Evolutionary conservation across 768 basidiomycete genomes (phyloP), one percentile per base, ranked within the genome.

Genomic region (Collybia nuda): DNA sequence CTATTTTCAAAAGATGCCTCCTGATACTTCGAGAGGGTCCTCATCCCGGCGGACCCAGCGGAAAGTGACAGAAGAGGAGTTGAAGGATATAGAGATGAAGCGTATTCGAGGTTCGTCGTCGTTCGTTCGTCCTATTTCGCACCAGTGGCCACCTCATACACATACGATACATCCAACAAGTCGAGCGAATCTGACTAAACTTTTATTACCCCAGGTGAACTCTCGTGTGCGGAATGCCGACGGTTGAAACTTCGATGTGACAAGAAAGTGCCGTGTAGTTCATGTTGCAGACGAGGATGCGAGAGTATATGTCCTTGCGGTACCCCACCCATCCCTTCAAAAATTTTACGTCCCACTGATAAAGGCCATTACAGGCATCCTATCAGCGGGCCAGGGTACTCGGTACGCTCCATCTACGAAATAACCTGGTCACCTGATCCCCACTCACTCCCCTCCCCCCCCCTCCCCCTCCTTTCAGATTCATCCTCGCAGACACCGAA

Each of bases 301-400:
- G 78, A 82, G 51, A 80, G 79, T 53, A 85, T 85, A 42, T 85
- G 82, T 63, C 81, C 81, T n/a, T 75, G 77, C 55, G 81, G 79
- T 78, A 58, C 32, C 67, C 61, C 24, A 38, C 19, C 29, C 21
- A 7, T 11, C 24, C 26, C 15, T 29, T 28, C 42, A 36, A 18
- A 15, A 6, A 18, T 43, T 6, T 19, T 42, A n/a, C n/a, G 35
- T 14, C 15, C 12, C 11, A 32, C 19, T 23, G 14, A 21, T 40
- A 40, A 46, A n/a, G n/a, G 17, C 11, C 22, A 23, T 9, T 8
- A 21, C 48, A 78, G 79, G 79, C 4, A 75, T 74, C 17, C 60
- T 80, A 17, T 77, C 78, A 18, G 76, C 77, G 17, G 79, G 78
- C 0, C 78, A 81, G 55, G 78, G 77, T 7, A 80, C 77, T 21